These are phyloP conservation scores for Ophiostoma ips DNA, from an alignment of 2,329 filamentous ascomycete genomes.

Conservation along the genomic window DNA sequence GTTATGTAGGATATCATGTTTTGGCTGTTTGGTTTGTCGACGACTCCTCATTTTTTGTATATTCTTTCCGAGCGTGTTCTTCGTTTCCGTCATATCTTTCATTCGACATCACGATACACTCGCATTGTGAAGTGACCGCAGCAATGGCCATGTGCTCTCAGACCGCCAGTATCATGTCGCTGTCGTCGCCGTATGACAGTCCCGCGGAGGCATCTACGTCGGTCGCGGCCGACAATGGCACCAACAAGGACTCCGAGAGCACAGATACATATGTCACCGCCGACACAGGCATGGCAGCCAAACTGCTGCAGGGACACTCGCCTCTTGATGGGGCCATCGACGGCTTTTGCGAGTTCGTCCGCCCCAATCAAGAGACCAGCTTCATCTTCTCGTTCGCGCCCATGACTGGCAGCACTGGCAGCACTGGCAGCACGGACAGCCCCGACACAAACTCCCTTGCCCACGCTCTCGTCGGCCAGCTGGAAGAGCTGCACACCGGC, in stretches of 20 bases:
- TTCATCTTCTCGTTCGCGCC: slow-evolving; percentile 11
- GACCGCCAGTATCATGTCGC: too few species aligned
- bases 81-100: not conserved
- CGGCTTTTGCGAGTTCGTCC: slow-evolving; percentile 1
- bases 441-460: not conserved
- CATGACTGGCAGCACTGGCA: not conserved
- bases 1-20: too few species aligned
- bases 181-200: too few species aligned
- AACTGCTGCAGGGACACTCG: not conserved
- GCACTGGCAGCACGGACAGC: too few species aligned
- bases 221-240: too few species aligned
- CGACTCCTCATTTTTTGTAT: not conserved
- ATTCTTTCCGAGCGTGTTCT: not conserved
- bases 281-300: too few species aligned
- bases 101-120: too few species aligned
- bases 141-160: too few species aligned
- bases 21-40: not conserved
- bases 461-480: not conserved
- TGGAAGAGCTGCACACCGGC: not conserved
- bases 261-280: too few species aligned
- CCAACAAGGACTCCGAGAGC: too few species aligned
- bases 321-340: not conserved
- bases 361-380: not conserved
- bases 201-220: too few species aligned
- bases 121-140: too few species aligned